Base-by-base conservation (phyloP, 164 flowering plant species). In the Stephania cephalantha region DNA sequence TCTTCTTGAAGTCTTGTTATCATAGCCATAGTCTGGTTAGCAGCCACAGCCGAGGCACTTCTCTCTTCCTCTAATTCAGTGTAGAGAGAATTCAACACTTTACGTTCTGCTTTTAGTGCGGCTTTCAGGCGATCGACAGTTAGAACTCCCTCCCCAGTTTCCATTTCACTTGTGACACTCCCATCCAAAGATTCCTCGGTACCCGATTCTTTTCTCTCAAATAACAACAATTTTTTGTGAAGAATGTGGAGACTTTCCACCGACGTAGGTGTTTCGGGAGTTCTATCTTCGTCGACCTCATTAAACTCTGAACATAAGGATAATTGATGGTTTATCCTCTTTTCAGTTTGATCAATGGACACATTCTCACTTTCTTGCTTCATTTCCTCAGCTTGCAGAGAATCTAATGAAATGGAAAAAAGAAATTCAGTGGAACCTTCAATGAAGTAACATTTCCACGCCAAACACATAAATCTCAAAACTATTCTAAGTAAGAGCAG, bases 21-120 rank as follows among this genome's bases (percentile, higher is more conserved):
- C 99, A 95, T 95, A 3, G 98, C 99, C 98, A 95, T 91, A 5
- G 99, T 93, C 71, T 95, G 92, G 79, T 86, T 90, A 15, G 98
- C 88, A 45, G 97, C 95, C 9, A 90, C 77, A 0, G 97, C 96
- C 50, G 97, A 85, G 7, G 98, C 99, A 77, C 88, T 93, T 52
- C 98, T 80, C 83, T 95, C 99, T 84, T 95, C 95, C 77, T 95
- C 98, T 46, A 95, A 83, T 75, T 95, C 99, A 9, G 86, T 74
- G 80, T 95, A 93, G 75, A 92, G 50, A 15, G 86, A 87, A 30
- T 79, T 80, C 45, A 90, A 64, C 20, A 93, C 91, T 78, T 82
- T 89, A 22, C 84, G 81, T 78, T 91, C 93, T 1, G 89, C 70
- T 78, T 73, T 87, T 12, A 92, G 79, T 0, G 88, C 90, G 22